Evolutionary conservation across 768 basidiomycete species (phyloP), one percentile per base, ranked within the genome.

Genomic region (Phlebiopsis flavidoalba): DNA sequence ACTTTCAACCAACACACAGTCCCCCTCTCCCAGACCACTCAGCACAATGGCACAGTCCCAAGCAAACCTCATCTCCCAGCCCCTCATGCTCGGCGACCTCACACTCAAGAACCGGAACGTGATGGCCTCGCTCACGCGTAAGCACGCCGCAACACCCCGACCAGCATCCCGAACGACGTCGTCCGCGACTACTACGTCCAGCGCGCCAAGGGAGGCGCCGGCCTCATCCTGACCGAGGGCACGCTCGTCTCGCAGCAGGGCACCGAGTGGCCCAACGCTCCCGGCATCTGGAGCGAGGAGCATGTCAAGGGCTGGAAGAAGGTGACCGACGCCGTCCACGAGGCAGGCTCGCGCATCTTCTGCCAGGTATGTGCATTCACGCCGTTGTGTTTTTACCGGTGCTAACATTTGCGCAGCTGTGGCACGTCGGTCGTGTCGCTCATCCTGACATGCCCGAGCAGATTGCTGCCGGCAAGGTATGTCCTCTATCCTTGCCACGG

Each of bases 241-340:
- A 84, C 85, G 1, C 72, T 79, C 55, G 79, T 89, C 51, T 76
- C 80, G 0, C 69, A 69, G 2, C 66, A 77, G 15, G 83, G 84
- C 0, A 82, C 80, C 1, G 85, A 83, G 2, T 76, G 72, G 50
- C 55, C 60, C 2, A 72, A 82, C 57, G 77, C 80, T 0, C 89
- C 88, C 1, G 89, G 88, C 0, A 83, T 89, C 56, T 89, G 81
- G 77, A 83, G 69, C 17, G 68, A 79, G 2, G 83, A 80, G 21
- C 89, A 93, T 61, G 78, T 78, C 33, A 60, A 66, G 5, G 76
- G 63, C 0, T 85, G 84, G 85, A 82, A 79, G 65, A 65, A 71
- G 64, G 78, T 80, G 21, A 58, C 43, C 6, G 51, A 58, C 21
- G 33, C 49, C 24, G 60, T 62, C 3, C 56, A 57, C 19, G n/a